Evolutionary conservation across 163 green algal genomes (phyloP).

Genomic region (Scenedesmus sp.): DNA sequence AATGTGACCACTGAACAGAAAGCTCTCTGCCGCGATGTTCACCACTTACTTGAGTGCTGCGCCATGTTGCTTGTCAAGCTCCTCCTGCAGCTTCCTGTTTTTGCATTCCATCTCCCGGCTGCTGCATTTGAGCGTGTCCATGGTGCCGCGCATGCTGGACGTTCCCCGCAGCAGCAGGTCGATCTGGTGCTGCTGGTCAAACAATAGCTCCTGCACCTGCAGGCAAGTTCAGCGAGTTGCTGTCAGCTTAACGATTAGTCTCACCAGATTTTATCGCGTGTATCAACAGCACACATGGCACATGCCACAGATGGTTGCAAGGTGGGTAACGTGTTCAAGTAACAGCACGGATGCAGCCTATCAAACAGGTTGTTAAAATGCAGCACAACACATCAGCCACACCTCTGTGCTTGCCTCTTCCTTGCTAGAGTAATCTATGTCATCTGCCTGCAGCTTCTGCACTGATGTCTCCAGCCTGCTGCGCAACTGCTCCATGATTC

Average conservation of each 20-base stretch:
- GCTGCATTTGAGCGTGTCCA: constrained; percentile 14
- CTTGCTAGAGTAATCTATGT: background rate
- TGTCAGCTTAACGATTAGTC: background rate
- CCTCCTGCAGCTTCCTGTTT: background rate
- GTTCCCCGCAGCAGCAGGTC: constrained; percentile 35
- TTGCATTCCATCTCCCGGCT: background rate
- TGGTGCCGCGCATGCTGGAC: constrained; percentile 33
- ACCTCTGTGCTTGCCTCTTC: constrained; percentile 2
- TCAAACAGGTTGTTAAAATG: background rate
- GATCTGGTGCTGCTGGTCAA: constrained; percentile 54
- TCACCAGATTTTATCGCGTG: too few relatives aligned
- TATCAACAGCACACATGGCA: too few relatives aligned
- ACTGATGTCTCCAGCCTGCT: constrained; percentile 4
- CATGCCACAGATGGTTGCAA: background rate
- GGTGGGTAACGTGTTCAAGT: background rate
- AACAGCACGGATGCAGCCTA: background rate
- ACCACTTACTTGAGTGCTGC: constrained; percentile 27
- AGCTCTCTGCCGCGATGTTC: too few relatives aligned
- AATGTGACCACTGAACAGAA: too few relatives aligned
- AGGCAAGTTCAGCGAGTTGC: background rate
- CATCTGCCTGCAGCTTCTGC: background rate
- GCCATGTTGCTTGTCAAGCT: constrained; percentile 38
- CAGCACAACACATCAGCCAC: background rate
- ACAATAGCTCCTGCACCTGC: constrained; percentile 43
- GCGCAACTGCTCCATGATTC: background rate